Base-by-base conservation (phyloP, 257 asterid species). In the Primulina tabacum region DNA sequence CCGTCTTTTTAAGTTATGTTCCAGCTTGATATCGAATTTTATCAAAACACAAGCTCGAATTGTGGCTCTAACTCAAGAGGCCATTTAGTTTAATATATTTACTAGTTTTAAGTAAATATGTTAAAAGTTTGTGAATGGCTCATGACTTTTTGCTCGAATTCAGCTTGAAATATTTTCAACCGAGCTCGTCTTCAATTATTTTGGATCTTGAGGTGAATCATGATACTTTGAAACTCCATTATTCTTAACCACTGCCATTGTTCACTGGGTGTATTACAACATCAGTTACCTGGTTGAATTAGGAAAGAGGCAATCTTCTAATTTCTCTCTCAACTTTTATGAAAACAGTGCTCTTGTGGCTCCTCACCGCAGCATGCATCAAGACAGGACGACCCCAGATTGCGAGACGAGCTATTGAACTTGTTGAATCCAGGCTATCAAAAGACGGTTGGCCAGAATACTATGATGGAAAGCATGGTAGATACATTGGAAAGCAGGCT, bases 381-480 rank as follows among this genome's bases (percentile, higher is more conserved):
- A 87, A 87, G 77, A 78, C 85, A 0, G 92, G 90, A 70, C 81
- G 92, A 38, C 92, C 92, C 20, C 85, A 80, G 74, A 71, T 87
- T 14, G 92, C 92, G 1, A 77, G 89, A 62, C 88, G 88, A 34
- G 92, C 92, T 40, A 78, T 87, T 35, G 90, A 82, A 68, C 84
- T 82, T 32, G 85, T 84, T 24, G 92, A 87, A 65, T 59, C 68
- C 18, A 80, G 88, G 72, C 72, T 87, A 59, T 78, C 87, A 4
- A 87, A 81, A 82, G 92, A 87, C 60, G 82, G 88, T 21, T 87
- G 92, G 89, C 92, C 92, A 60, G 92, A 87, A 62, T 87, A 87
- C 60, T 87, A 84, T 47, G 92, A 84, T 66, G 90, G 92, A 33
- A 87, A 82, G 78, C 80, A 29, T 3, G 92, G 92, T 10, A 69